Evolutionary conservation across 768 basidiomycete species (phyloP), one percentile per base, ranked within the genome.

Genomic region (Rhizopogon roseolus): DNA sequence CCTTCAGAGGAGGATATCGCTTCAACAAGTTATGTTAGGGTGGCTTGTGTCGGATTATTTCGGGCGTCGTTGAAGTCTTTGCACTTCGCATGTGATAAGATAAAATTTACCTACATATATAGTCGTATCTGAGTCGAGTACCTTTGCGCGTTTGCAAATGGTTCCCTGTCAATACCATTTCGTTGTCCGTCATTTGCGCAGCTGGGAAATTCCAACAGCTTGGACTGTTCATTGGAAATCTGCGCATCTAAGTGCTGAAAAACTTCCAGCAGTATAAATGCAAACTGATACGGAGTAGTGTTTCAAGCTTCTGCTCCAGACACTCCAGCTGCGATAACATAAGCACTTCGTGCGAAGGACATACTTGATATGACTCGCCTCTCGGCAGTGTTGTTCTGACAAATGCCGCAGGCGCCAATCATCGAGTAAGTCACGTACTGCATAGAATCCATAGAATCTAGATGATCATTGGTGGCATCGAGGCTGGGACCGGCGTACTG

Each of bases 361-460:
- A 6, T 22, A 7, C 17, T n/a, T n/a, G n/a, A 10, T 36, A 32
- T 32, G 29, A 57, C 67, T 48, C 58, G 76, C 77, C 57, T 58
- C 22, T 75, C 54, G 55, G 70, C 71, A 5, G 65, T 68, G 39
- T 68, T 65, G 34, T 73, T 73, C 61, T 85, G 84, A 62, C 84
- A 85, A 37, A 75, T 61, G 17, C 73, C 80, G 65, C 84, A 85
- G 6, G 84, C 82, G 54, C 76, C 78, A 57, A 83, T 71, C 25
- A 79, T 57, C 9, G 75, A 78, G 56, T 84, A 85, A 2, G 74
- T 75, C 29, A 83, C 8, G 81, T 75, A 60, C 71, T 84, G 61
- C 84, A 85, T 57, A 76, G n/a, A n/a, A n/a, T n/a, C n/a, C 73
- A 55, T 84, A 84, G n/a, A n/a, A n/a, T n/a, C n/a, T n/a, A n/a